Evolutionary conservation across 768 basidiomycete genomes (phyloP), one percentile per base, ranked within the genome.

Genomic region (Termitomyces sp.): DNA sequence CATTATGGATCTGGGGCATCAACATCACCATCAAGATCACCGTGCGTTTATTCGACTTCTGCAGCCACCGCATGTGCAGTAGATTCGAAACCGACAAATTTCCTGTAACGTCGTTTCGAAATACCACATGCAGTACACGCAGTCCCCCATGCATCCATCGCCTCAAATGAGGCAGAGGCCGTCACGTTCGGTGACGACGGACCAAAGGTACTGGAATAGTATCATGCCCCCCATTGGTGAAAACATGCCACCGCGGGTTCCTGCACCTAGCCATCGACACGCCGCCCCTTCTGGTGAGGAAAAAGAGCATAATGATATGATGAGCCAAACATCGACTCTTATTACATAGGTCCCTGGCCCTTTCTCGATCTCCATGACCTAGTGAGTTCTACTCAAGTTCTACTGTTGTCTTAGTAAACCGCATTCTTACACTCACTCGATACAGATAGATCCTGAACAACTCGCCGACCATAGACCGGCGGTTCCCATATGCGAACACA

Each of bases 221-320:
- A 56, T 57, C 7, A 57, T 59, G 53, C 60, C 59, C 5, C 19
- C 42, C 2, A 50, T 40, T 39, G 34, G 43, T 27, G 28, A 34
- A 34, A 54, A 55, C 11, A 58, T 69, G 60, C 67, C 66, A 8
- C 62, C 66, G 4, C 63, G 68, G 39, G 61, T 72, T 21, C 66
- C 68, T 45, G 58, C 69, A 44, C 70, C 72, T 14, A 68, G 68
- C 47, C 71, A 75, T 59, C 65, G 72, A 43, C 73, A 77, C 63
- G 76, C 71, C 14, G 66, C 75, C 1, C 77, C 77, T 27, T 74
- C 74, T 44, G 76, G 76, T 66, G 56, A 56, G 71, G 63, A 10
- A n/a, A 68, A 64, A 59, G 16, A 37, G 43, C n/a, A 55, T 55
- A 1, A 35, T 17, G 17, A 53, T 25, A 19, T 55, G 16, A 17